Percentiles rank a stretch among this genome's conserved stretches.
These are phyloP conservation scores for Penicillium taxi DNA, from an alignment of 495 filamentous ascomycete species.

Conservation along the genomic window DNA sequence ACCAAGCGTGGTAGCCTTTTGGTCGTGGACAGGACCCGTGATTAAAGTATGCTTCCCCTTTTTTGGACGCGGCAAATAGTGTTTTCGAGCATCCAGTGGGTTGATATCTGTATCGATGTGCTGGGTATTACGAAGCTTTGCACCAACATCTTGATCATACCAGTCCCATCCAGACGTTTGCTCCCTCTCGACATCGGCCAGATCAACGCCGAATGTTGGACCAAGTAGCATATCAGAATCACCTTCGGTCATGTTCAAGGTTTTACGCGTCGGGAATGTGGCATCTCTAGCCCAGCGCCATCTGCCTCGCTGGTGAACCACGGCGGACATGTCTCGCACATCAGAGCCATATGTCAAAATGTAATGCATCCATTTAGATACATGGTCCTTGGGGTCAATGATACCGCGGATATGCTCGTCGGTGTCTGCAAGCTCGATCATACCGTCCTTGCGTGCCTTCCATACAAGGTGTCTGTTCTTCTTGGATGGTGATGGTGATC, in stretches of 20 bases:
- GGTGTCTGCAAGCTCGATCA: too few species aligned
- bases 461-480: too few species aligned
- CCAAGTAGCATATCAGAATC: constrained; percentile 36
- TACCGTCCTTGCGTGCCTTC: too few species aligned
- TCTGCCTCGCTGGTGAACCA: constrained; percentile 39
- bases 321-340: constrained; percentile 37
- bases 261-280: constrained; percentile 40
- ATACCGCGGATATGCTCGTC: constrained; percentile 32
- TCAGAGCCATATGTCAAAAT: constrained; percentile 37
- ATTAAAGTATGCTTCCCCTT: constrained; percentile 37
- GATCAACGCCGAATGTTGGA: constrained; percentile 28
- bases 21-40: constrained; percentile 43
- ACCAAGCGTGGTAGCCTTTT: constrained; percentile 33
- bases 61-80: constrained; percentile 35
- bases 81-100: constrained; percentile 18
- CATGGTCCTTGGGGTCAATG: constrained; percentile 31
- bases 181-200: constrained; percentile 36
- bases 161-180: constrained; percentile 46
- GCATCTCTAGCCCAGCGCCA: constrained; percentile 41
- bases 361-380: constrained; percentile 32
- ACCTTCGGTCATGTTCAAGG: constrained; percentile 19
- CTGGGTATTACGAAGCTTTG: constrained; percentile 34
- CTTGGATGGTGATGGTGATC: too few species aligned
- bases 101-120: constrained; percentile 16
- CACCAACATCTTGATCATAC: constrained; percentile 34